Evolutionary conservation across 148 eudicot genomes (phyloP).

Genomic region (Bassia scoparia): DNA sequence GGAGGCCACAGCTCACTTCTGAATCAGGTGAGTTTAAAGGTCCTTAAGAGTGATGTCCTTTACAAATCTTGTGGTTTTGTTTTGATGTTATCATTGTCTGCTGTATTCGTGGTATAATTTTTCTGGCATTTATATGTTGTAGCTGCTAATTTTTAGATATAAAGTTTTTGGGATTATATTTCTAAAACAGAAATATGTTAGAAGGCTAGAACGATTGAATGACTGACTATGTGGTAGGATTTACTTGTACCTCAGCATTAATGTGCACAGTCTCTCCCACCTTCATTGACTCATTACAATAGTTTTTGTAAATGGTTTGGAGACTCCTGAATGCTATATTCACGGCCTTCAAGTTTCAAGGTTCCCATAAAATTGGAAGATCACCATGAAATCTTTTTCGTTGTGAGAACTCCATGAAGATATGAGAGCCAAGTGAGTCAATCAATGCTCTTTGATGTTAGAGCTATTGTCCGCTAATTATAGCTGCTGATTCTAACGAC

Average conservation of each 20-base stretch:
- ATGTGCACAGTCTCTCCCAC: background rate
- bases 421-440: background rate
- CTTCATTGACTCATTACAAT: background rate
- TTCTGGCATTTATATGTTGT: background rate
- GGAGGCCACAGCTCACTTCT: conserved; percentile 50
- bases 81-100: background rate
- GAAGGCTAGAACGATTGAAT: background rate
- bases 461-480: background rate
- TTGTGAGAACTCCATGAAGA: background rate
- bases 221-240: background rate
- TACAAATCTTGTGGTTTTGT: conserved; percentile 2
- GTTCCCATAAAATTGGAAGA: background rate
- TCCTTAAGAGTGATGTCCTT: conserved; percentile 16
- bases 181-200: background rate
- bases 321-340: conserved; percentile 2
- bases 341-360: background rate
- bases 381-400: background rate
- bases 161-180: background rate
- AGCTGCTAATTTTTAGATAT: background rate
- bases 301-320: background rate
- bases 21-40: conserved; percentile 33
- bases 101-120: background rate
- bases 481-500: background rate
- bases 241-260: background rate
- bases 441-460: background rate